Evolutionary conservation across 2,329 filamentous ascomycete genomes (phyloP), one percentile per base, ranked within the genome.

Genomic region (Pseudopyricularia javanii): DNA sequence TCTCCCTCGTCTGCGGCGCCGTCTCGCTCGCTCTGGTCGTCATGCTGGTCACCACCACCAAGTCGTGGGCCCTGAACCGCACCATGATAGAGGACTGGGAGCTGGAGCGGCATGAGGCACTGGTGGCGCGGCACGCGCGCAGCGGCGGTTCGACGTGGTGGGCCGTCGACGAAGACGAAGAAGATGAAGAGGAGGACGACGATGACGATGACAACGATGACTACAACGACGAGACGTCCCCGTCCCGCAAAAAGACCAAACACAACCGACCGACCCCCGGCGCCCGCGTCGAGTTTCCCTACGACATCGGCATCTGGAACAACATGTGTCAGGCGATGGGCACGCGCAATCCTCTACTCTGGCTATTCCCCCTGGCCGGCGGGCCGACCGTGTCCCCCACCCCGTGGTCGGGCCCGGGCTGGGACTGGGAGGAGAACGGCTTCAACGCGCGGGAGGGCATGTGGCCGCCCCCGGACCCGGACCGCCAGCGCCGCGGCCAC

Each of bases 11-110:
- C 14, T 80, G 80, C 60, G 74, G 75, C 48, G 63, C 83, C 33
- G 80, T 81, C 0, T 70, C 79, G 8, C 73, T 90, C 51, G 79
- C 75, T 0, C 73, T 93, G 1, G 68, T 68, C 1, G 73, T 93
- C 35, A 75, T 93, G 55, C 69, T 90, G 3, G 64, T 76, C n/a
- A 78, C 80, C 6, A 81, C 83, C 0, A 54, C 78, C 1, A 79
- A 78, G 64, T 75, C 74, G 53, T 82, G 87, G 63, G 60, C 76
- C 4, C 73, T 83, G 56, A 91, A 91, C 68, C 81, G 76, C 15
- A 91, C 86, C 24, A 88, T 86, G 64, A 93, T 94, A 60, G 88
- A 94, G 67, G 75, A 76, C 56, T 91, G 86, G 86, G 86, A 86
- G 62, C 66, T 80, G 48, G 81, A 85, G 58, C 72, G 81, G 0